Evolutionary conservation across 2,329 filamentous ascomycete species (phyloP).

Genomic region (Bisporella sp.): DNA sequence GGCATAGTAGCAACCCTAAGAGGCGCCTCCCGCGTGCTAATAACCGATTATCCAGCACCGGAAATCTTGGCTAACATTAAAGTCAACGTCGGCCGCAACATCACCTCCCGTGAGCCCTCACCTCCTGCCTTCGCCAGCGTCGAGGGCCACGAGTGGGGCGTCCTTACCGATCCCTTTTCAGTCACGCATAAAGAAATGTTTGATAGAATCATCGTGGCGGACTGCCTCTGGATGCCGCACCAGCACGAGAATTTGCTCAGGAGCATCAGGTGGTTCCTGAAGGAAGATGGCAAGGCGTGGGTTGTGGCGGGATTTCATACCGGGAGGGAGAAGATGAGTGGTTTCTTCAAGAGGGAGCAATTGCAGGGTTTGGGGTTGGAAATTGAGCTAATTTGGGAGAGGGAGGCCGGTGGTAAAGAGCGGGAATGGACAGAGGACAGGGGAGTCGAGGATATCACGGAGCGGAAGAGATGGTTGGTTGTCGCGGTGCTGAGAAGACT

Average conservation of each 20-base stretch:
- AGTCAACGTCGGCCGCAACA: slow-evolving; percentile 48
- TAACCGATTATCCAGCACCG: slow-evolving; percentile 62
- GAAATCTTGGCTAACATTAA: slow-evolving; percentile 51
- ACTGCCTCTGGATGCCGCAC: slow-evolving; percentile 70
- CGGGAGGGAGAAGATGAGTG: slow-evolving; percentile 56
- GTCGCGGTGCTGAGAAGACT: slow-evolving; percentile 42
- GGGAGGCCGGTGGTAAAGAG: slow-evolving; percentile 57
- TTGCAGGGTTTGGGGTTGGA: slow-evolving; percentile 46
- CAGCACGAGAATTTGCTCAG: slow-evolving; percentile 60
- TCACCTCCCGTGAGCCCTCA: slow-evolving; percentile 1
- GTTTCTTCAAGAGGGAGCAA: slow-evolving; percentile 49
- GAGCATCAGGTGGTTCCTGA: slow-evolving; percentile 58
- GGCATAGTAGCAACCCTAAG: slow-evolving; percentile 42
- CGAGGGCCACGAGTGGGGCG: slow-evolving; percentile 60
- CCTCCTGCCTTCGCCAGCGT: slow-evolving; percentile 33
- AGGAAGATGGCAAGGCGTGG: slow-evolving; percentile 42
- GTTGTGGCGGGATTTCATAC: slow-evolving; percentile 70
- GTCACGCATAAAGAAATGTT: slow-evolving; percentile 35
- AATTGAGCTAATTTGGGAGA: slow-evolving; percentile 60
- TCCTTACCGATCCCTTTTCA: slow-evolving; percentile 27
- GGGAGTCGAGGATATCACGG: slow-evolving; percentile 52
- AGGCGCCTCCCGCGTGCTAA: slow-evolving; percentile 43
- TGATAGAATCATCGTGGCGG: slow-evolving; percentile 59
- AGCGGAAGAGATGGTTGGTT: slow-evolving; percentile 65
- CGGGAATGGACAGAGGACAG: slow-evolving; percentile 55